A percentile compares a stretch with the other conserved stretches of the same genome.
Evolutionary conservation across 805 yeast genomes (phyloP).

Genomic region (Cyberlindnera maclurae): DNA sequence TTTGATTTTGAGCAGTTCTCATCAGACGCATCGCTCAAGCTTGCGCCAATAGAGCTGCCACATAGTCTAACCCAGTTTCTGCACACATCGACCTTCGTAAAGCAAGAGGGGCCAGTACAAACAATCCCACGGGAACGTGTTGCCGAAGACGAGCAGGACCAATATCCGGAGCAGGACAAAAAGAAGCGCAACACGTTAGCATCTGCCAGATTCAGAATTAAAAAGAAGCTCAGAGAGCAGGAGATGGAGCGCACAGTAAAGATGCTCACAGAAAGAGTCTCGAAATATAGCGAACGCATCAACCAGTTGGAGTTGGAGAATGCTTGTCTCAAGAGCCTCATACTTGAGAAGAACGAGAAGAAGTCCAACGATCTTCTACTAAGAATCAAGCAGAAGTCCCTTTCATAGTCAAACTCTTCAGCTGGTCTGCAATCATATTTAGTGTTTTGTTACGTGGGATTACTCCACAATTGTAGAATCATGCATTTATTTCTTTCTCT

Average conservation of each 20-base stretch:
- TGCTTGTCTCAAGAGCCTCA: slow-evolving; percentile 45
- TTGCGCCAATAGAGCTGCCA: slow-evolving; percentile 1
- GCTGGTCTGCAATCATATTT: background rate
- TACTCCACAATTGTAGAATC: background rate
- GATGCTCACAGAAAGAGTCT: slow-evolving; percentile 38
- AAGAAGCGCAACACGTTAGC: slow-evolving; percentile 59
- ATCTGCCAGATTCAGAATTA: slow-evolving; percentile 55
- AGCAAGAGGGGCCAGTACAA: slow-evolving; percentile 1
- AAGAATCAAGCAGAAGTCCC: slow-evolving; percentile 27
- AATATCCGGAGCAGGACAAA: slow-evolving; percentile 23
- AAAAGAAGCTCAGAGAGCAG: slow-evolving; percentile 52
- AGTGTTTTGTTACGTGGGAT: background rate
- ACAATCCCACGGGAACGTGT: background rate
- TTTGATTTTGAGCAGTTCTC: slow-evolving; percentile 21
- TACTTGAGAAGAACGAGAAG: slow-evolving; percentile 42
- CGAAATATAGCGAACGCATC: slow-evolving; percentile 37
- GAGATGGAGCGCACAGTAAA: slow-evolving; percentile 46
- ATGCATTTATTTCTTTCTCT: background rate
- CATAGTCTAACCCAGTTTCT: background rate
- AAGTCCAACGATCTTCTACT: slow-evolving; percentile 32
- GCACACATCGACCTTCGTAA: slow-evolving; percentile 1
- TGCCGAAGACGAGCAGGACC: background rate
- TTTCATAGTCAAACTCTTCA: background rate
- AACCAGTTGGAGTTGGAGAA: slow-evolving; percentile 58
- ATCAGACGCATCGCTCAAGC: slow-evolving; percentile 9